Evolutionary conservation across 2,329 filamentous ascomycete species (phyloP).

Genomic region (Fusarium decemcellulare): DNA sequence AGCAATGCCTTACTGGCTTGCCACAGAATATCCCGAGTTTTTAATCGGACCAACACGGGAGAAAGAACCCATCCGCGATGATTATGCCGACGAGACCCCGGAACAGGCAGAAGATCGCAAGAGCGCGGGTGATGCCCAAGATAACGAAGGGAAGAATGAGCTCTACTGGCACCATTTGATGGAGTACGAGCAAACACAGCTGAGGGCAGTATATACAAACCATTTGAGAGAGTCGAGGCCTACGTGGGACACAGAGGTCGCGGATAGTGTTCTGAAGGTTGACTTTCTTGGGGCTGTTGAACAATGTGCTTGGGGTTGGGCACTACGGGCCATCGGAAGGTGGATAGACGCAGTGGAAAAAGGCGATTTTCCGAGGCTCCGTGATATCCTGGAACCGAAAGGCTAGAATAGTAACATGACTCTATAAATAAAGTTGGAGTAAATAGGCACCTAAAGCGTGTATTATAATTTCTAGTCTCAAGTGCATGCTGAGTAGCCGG

Average conservation of each 20-base stretch:
- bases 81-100: constrained; percentile 48
- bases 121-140: constrained; percentile 32
- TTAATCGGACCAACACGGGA: constrained; percentile 47
- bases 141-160: constrained; percentile 55
- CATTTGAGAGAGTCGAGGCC: constrained; percentile 51
- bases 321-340: no score
- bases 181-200: constrained; percentile 56
- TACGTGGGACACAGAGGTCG: constrained; percentile 49
- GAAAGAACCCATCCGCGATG: constrained; percentile 49
- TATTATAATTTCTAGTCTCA: no score
- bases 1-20: constrained; percentile 56
- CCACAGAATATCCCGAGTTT: constrained; percentile 52
- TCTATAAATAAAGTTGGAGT: no score
- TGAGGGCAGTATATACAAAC: constrained; percentile 50
- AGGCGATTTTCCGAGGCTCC: no score
- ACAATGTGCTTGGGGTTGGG: background rate
- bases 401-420: no score
- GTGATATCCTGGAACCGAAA: no score
- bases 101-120: constrained; percentile 12
- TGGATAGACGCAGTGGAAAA: no score
- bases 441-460: no score
- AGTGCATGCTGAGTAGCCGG: no score
- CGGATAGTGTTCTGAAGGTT: constrained; percentile 37
- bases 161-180: constrained; percentile 57
- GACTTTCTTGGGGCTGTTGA: constrained; percentile 45